These are phyloP conservation scores for Botryotinia globosa DNA, from an alignment of 2,329 filamentous ascomycete genomes.

Conservation along the genomic window DNA sequence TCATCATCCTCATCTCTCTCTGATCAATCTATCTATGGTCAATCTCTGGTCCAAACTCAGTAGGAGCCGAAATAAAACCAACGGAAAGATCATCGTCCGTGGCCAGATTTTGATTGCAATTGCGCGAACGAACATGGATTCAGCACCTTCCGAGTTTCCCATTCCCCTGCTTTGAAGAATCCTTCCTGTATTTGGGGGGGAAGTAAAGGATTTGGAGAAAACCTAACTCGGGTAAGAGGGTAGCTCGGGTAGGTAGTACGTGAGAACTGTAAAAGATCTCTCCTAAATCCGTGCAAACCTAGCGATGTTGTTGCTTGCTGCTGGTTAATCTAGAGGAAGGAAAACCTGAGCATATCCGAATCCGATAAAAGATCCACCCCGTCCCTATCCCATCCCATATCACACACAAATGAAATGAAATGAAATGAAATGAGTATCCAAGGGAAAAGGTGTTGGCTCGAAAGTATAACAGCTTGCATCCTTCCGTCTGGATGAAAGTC, in stretches of 20 bases:
- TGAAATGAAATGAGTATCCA: background rate
- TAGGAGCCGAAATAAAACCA: background rate
- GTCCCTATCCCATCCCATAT: background rate
- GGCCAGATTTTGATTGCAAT: constrained; percentile 2
- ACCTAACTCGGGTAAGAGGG: background rate
- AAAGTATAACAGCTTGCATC: background rate
- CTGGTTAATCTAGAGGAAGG: background rate
- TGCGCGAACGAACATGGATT: constrained; percentile 12
- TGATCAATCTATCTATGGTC: background rate
- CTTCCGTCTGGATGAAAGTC: constrained; percentile 2
- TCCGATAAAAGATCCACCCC: background rate
- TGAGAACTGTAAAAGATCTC: constrained; percentile 16
- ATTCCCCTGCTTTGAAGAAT: constrained; percentile 18
- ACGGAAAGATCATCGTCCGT: background rate
- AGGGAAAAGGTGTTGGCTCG: background rate
- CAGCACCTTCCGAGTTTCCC: background rate
- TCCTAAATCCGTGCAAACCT: constrained; percentile 9
- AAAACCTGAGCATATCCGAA: background rate
- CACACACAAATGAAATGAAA: background rate
- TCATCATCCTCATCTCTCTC: background rate
- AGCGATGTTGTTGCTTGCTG: constrained; percentile 5
- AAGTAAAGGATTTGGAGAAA: background rate
- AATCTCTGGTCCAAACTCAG: constrained; percentile 1
- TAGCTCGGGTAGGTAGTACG: background rate
- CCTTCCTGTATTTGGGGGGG: background rate